Percentiles rank a stretch among this genome's conserved stretches.
Evolutionary conservation across 2,329 filamentous ascomycete species (phyloP).

Genomic region (Claviceps fusiformis): DNA sequence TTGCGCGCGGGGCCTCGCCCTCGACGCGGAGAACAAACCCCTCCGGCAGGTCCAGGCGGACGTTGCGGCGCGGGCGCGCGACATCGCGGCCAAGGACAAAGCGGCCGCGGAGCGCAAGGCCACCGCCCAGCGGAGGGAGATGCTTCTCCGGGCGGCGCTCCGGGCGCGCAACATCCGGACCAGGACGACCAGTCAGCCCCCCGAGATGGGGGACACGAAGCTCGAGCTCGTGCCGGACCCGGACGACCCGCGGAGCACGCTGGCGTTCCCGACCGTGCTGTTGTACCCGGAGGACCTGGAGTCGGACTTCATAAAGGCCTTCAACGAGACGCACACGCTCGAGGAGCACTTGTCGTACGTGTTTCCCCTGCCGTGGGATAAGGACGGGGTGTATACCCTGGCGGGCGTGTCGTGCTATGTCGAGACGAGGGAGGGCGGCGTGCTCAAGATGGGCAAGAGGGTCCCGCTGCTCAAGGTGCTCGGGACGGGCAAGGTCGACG

Average conservation of each 20-base stretch:
- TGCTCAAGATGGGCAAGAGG: slow-evolving; percentile 86
- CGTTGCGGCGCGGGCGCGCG: slow-evolving; percentile 44
- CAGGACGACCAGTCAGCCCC: slow-evolving; percentile 54
- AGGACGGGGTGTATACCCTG: slow-evolving; percentile 47
- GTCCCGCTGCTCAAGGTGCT: slow-evolving; percentile 63
- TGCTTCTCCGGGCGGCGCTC: slow-evolving; percentile 52
- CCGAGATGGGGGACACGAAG: slow-evolving; percentile 75
- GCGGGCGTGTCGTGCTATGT: slow-evolving; percentile 72
- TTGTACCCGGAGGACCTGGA: slow-evolving; percentile 74
- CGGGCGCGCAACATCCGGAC: slow-evolving; percentile 56
- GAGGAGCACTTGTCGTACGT: slow-evolving; percentile 73
- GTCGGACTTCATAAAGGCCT: slow-evolving; percentile 82
- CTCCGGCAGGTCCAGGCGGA: slow-evolving; percentile 49
- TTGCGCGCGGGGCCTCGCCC: slow-evolving; percentile 54
- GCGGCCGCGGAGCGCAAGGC: slow-evolving; percentile 42
- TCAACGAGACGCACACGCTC: slow-evolving; percentile 63
- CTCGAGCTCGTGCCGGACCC: slow-evolving; percentile 59
- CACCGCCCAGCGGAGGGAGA: slow-evolving; percentile 39
- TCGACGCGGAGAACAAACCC: slow-evolving; percentile 58
- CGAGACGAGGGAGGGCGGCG: slow-evolving; percentile 64
- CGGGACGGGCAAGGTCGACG: slow-evolving; percentile 62
- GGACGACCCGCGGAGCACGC: slow-evolving; percentile 54
- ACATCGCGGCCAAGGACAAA: slow-evolving; percentile 39
- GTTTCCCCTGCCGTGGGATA: slow-evolving; percentile 80
- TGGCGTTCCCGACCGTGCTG: slow-evolving; percentile 68